A percentile compares a stretch with the other conserved stretches of the same genome.
These are phyloP conservation scores for Diplodia seriata DNA, from an alignment of 2,329 filamentous ascomycete species.

Conservation along the genomic window DNA sequence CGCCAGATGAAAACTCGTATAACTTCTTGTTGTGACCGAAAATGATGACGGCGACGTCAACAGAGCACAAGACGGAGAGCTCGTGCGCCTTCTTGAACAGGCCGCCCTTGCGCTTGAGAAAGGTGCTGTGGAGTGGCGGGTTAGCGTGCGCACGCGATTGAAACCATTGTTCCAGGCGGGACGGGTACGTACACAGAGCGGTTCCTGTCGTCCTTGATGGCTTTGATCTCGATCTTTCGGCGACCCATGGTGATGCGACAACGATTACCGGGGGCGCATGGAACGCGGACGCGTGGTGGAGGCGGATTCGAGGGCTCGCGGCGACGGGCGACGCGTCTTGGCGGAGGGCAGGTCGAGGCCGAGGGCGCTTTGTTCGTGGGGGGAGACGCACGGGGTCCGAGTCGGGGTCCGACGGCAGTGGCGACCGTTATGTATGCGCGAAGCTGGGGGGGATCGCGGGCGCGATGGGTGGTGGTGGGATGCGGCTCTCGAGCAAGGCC, in stretches of 20 bases:
- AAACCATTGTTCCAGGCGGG: slow-evolving; percentile 20
- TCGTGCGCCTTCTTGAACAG: slow-evolving; percentile 99
- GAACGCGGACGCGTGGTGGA: slow-evolving; percentile 25
- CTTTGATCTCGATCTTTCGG: slow-evolving; percentile 99
- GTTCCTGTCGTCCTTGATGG: slow-evolving; percentile 98
- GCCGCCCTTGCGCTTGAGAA: slow-evolving; percentile 97
- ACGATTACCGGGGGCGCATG: slow-evolving; percentile 25
- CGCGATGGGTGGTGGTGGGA: slow-evolving; percentile 24
- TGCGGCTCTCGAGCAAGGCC: slow-evolving; percentile 32
- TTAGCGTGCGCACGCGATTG: slow-evolving; percentile 38
- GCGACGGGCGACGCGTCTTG: slow-evolving; percentile 29
- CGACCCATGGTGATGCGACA: slow-evolving; percentile 73
- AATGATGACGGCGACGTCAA: slow-evolving; percentile 98
- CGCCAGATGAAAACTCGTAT: slow-evolving; percentile 93
- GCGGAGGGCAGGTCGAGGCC: slow-evolving; percentile 15
- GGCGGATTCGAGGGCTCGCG: slow-evolving; percentile 23
- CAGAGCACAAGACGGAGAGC: slow-evolving; percentile 94
- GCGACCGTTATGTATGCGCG: slow-evolving; percentile 31
- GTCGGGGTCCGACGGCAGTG: slow-evolving; percentile 11
- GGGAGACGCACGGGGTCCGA: slow-evolving; percentile 21
- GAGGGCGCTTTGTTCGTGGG: slow-evolving; percentile 30
- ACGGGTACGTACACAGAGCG: slow-evolving; percentile 82
- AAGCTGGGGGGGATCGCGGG: neutral
- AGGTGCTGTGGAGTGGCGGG: slow-evolving; percentile 69
- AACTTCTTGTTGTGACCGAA: slow-evolving; percentile 99